These are phyloP conservation scores for Trichoderma simmonsii DNA, from an alignment of 2,329 filamentous ascomycete genomes.

Conservation along the genomic window DNA sequence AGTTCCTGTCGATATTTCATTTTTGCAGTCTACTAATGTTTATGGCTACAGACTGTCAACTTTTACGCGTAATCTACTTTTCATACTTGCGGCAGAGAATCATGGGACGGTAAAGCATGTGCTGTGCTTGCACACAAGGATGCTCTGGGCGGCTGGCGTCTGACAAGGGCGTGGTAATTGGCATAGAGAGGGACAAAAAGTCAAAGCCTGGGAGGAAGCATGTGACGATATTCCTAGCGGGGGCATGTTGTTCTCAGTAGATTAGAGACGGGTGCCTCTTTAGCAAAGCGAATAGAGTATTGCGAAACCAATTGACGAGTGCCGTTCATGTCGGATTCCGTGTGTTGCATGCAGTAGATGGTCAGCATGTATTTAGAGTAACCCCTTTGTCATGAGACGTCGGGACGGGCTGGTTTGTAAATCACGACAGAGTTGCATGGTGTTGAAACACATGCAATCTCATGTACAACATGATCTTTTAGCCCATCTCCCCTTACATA, in stretches of 20 bases:
- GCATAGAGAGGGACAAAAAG: slow-evolving; percentile 19
- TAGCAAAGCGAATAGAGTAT: slow-evolving; percentile 17
- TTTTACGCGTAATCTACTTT: slow-evolving; percentile 46
- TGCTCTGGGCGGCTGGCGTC: slow-evolving; percentile 6
- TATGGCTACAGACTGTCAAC: slow-evolving; percentile 49
- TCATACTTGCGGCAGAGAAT: slow-evolving; percentile 3
- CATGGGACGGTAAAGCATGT: neutral
- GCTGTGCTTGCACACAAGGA: neutral
- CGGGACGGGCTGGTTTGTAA: neutral
- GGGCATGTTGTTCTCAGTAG: slow-evolving; percentile 9
- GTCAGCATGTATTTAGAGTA: neutral
- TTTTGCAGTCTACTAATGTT: neutral
- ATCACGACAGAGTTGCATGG: neutral
- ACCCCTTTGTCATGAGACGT: neutral
- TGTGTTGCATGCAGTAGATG: neutral
- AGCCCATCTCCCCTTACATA: neutral
- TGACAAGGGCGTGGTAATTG: slow-evolving; percentile 12
- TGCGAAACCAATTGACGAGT: neutral
- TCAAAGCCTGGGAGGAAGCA: slow-evolving; percentile 10
- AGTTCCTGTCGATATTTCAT: neutral
- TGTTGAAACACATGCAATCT: neutral
- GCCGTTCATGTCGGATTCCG: neutral
- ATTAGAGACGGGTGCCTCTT: slow-evolving; percentile 11
- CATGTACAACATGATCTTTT: neutral
- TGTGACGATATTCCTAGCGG: slow-evolving; percentile 15